Evolutionary conservation across 1,284 basidiomycete species (phyloP), one percentile per base, ranked within the genome.

Genomic region (Pseudozyma flocculosa): DNA sequence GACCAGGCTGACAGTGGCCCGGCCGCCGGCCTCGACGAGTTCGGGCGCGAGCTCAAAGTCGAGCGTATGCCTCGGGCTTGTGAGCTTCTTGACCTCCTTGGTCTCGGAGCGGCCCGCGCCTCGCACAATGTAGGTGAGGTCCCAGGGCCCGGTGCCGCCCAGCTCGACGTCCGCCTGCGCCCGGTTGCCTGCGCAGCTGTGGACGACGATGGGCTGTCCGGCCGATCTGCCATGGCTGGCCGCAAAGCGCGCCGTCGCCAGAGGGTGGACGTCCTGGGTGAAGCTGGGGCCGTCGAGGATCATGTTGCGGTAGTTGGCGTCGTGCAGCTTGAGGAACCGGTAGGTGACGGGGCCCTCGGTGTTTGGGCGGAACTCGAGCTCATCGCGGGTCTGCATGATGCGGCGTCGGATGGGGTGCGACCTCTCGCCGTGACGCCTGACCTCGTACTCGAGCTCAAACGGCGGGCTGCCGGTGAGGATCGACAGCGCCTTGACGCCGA

Each of bases 281-380:
- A 75, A 73, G 7, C 54, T 51, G 3, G 75, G 73, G 1, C 74
- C 75, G 36, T 73, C 68, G 3, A 73, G 62, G n/a, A 70, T 52
- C n/a, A 75, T 82, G 61, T 85, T 85, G 64, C 84, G 82, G 79
- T 98, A 97, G 77, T 92, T 87, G 19, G 84, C 83, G 78, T 98
- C 94, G 72, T 87, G 88, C 45, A 98, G 80, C 40, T 85, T 82
- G 11, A 84, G 80, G 80, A 96, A 93, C 1, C 83, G 85, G 81
- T 95, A 96, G 17, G 85, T 85, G 78, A 95, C 96, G 63, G 88
- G 87, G 10, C 94, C 94, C 61, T 91, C 89, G 41, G 85, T 85
- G 40, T 92, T 88, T 0, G 93, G 93, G 71, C 92, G 88, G 41
- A 96, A 81, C 8, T 86, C 87, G 60, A 97, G 81, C 75, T 94